Evolutionary conservation across 2,329 filamentous ascomycete species (phyloP).

Genomic region (Colletotrichum endophyticum): DNA sequence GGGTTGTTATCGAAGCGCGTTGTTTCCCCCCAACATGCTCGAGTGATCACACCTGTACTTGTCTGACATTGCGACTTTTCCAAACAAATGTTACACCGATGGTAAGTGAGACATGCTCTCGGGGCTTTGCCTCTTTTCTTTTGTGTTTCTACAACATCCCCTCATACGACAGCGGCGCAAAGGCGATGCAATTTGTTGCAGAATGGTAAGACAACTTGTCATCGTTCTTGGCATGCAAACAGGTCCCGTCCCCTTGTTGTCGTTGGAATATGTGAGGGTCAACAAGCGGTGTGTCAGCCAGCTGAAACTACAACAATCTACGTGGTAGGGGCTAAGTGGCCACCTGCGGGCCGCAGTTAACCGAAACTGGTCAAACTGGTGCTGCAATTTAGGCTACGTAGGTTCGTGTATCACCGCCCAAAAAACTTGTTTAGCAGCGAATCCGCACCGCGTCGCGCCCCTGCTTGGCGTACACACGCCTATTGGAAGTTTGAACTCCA

Average conservation of each 20-base stretch:
- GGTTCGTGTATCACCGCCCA: neutral
- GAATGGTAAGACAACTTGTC: neutral
- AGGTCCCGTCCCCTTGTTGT: neutral
- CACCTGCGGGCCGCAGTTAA: neutral
- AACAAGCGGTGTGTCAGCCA: neutral
- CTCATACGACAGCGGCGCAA: neutral
- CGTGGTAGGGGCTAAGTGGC: neutral
- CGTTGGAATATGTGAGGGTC: neutral
- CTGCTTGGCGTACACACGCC: neutral
- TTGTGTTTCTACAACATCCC: neutral
- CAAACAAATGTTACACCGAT: neutral
- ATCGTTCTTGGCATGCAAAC: neutral
- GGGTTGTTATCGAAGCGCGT: neutral
- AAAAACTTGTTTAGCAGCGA: neutral
- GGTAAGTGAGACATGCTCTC: neutral
- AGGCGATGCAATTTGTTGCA: neutral
- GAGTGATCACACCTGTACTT: neutral
- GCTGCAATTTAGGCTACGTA: neutral
- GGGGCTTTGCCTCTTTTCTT: neutral
- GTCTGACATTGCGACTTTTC: neutral
- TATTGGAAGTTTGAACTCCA: neutral
- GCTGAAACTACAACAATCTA: neutral
- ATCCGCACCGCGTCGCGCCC: neutral
- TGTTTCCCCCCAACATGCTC: neutral
- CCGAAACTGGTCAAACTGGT: neutral